These are phyloP conservation scores for Parasarocladium wereldwijsianum DNA, from an alignment of 2,329 filamentous ascomycete species.

Conservation along the genomic window DNA sequence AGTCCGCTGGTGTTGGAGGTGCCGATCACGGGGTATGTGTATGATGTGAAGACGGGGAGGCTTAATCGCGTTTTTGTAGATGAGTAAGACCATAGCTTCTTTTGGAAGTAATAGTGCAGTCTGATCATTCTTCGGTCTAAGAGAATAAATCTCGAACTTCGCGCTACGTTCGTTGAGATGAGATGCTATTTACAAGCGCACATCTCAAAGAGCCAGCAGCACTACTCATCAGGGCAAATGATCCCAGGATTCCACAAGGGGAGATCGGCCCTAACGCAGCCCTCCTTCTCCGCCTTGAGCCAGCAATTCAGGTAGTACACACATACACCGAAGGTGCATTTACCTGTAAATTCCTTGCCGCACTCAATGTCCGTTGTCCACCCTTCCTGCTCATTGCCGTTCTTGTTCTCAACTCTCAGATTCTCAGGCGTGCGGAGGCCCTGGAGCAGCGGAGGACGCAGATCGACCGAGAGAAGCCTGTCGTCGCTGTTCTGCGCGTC, in stretches of 20 bases:
- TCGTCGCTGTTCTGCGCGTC: neutral
- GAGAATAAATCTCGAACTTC: no score
- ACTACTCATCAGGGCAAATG: no score
- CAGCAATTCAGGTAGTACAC: neutral
- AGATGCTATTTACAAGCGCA: no score
- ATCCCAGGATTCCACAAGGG: neutral
- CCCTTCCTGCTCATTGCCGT: neutral
- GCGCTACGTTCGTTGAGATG: no score
- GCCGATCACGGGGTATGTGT: conserved; percentile 51
- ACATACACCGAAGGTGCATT: neutral
- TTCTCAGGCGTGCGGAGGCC: neutral
- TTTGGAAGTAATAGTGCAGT: no score
- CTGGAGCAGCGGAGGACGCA: neutral
- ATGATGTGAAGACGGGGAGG: conserved; percentile 62
- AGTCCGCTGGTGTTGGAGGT: conserved; percentile 39
- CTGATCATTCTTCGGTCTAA: no score
- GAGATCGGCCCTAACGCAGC: neutral
- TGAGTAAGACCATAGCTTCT: no score
- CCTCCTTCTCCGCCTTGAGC: neutral
- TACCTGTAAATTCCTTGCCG: neutral
- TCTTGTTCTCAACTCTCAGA: neutral
- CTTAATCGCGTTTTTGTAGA: conserved; percentile 20
- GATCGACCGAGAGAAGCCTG: neutral
- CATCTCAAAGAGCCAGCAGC: no score
- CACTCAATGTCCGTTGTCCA: neutral